These are phyloP conservation scores for Allium sativum DNA, from an alignment of 106 monocot genomes.

Conservation along the genomic window DNA sequence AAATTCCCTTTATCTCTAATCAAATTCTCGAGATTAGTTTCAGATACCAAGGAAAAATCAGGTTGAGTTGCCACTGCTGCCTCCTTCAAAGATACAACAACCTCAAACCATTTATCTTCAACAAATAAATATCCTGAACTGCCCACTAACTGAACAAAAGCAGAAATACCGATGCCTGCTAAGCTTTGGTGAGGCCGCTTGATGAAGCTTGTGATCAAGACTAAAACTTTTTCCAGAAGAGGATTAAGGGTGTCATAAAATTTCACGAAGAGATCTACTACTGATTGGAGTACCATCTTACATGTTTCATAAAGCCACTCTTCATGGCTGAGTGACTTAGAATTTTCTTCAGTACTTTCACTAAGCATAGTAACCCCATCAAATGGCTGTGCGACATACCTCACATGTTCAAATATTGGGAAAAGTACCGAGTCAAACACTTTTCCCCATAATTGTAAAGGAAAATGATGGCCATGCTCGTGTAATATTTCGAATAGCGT, in stretches of 20 bases:
- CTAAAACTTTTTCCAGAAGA: slow-evolving; percentile 64
- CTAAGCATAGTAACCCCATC: slow-evolving; percentile 37
- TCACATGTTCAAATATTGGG: slow-evolving; percentile 95
- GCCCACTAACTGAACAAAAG: slow-evolving; percentile 89
- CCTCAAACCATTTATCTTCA: slow-evolving; percentile 87
- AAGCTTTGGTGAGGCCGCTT: slow-evolving; percentile 97
- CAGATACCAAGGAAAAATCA: slow-evolving; percentile 59
- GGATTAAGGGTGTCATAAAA: slow-evolving; percentile 93
- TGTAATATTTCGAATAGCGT: slow-evolving; percentile 85
- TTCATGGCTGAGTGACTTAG: slow-evolving; percentile 69
- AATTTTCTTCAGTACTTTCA: slow-evolving; percentile 41
- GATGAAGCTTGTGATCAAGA: slow-evolving; percentile 86
- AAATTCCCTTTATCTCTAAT: slow-evolving; percentile 18
- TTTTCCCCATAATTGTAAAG: slow-evolving; percentile 84
- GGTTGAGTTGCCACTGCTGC: slow-evolving; percentile 61
- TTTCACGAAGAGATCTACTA: slow-evolving; percentile 94
- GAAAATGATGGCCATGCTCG: slow-evolving; percentile 85
- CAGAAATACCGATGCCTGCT: slow-evolving; percentile 95
- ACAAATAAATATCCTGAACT: slow-evolving; percentile 65
- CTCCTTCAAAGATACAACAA: slow-evolving; percentile 74
- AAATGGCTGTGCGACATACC: slow-evolving; percentile 89
- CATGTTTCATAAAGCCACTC: slow-evolving; percentile 98
- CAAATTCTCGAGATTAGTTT: slow-evolving; percentile 25
- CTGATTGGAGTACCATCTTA: slow-evolving; percentile 87
- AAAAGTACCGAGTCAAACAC: slow-evolving; percentile 97